These are phyloP conservation scores for Alternaria novae-zelandiae DNA, from an alignment of 2,329 filamentous ascomycete genomes.

Conservation along the genomic window DNA sequence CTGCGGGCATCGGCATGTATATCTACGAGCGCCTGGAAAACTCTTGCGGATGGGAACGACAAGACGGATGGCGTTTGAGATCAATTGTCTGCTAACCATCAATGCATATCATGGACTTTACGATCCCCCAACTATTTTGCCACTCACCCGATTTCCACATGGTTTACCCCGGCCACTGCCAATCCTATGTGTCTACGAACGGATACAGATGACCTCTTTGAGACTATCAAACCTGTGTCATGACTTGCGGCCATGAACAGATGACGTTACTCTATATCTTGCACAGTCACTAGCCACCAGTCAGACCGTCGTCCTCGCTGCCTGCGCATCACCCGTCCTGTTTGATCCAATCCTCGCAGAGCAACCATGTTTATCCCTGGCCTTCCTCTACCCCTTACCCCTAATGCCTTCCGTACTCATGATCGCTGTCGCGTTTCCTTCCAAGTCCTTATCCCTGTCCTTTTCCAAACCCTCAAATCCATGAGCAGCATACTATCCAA, in stretches of 20 bases:
- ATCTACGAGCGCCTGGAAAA: conserved; percentile 49
- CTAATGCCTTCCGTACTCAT: background rate
- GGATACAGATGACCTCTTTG: background rate
- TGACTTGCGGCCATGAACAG: background rate
- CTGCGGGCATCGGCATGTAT: conserved; percentile 47
- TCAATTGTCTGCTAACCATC: conserved; percentile 47
- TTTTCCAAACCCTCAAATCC: background rate
- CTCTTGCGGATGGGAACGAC: conserved; percentile 45
- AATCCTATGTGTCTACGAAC: background rate
- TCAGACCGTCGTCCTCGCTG: background rate
- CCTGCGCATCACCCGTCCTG: background rate
- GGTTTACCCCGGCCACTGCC: background rate
- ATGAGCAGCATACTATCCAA: background rate
- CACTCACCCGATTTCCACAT: conserved; percentile 2
- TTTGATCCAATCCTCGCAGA: background rate
- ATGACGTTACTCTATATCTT: background rate
- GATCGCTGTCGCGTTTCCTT: background rate
- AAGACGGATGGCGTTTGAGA: conserved; percentile 51
- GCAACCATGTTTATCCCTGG: background rate
- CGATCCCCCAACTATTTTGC: conserved; percentile 24
- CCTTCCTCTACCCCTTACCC: background rate
- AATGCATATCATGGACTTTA: conserved; percentile 51
- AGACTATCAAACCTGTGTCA: background rate
- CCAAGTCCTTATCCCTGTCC: background rate
- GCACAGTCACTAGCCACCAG: background rate